Percentiles rank a stretch among this genome's conserved stretches.
These are phyloP conservation scores for rapeseed (Brassica napus) DNA, from an alignment of 345 rosid species.

Conservation along the genomic window Da-Ae NC_063448.1:48846001-48846500, in stretches of 20 bases:
- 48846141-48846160: slow-evolving; percentile 25
- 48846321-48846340: slow-evolving; percentile 67
- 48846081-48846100: slow-evolving; percentile 64
- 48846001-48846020: slow-evolving; percentile 51
- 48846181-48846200: slow-evolving; percentile 31
- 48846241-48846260: slow-evolving; percentile 11
- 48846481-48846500: slow-evolving; percentile 25
- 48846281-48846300: slow-evolving; percentile 46
- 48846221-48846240: slow-evolving; percentile 67
- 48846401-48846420: neutral
- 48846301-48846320: slow-evolving; percentile 43
- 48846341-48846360: slow-evolving; percentile 44
- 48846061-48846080: slow-evolving; percentile 50
- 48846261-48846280: slow-evolving; percentile 43
- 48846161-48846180: slow-evolving; percentile 22
- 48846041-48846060: slow-evolving; percentile 83
- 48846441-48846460: slow-evolving; percentile 35
- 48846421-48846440: slow-evolving; percentile 3
- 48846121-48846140: slow-evolving; percentile 47
- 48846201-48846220: slow-evolving; percentile 65
- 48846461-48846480: slow-evolving; percentile 15
- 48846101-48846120: slow-evolving; percentile 57
- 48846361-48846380: neutral
- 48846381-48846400: neutral
- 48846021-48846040: slow-evolving; percentile 48